phyloP scores from a whole-genome alignment of 164 flowering plant species.

The Aristolochia californica region DNA sequence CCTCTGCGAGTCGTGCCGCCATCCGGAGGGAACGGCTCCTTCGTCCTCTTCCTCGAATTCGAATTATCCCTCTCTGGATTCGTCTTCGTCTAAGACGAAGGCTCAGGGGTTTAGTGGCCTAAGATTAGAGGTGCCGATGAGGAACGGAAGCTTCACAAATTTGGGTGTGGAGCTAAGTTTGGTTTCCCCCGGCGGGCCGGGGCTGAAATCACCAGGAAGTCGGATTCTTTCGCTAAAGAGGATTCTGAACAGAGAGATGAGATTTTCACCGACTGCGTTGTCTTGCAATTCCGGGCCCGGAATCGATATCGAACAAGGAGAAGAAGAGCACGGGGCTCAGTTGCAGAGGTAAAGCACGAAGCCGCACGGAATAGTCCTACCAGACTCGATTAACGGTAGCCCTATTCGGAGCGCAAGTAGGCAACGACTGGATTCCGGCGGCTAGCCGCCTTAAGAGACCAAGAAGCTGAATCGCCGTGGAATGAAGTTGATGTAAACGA shows the following conservation, averaged over 20 bases:
- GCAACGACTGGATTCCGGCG: too few relatives aligned
- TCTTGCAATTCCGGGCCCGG: conserved; percentile 12
- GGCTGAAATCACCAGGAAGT: conserved; percentile 37
- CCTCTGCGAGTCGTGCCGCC: conserved; percentile 11
- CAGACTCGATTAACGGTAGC: too few relatives aligned
- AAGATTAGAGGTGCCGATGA: conserved; percentile 25
- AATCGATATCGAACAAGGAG: conserved; percentile 17
- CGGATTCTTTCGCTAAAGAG: conserved; percentile 47
- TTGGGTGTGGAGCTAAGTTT: conserved; percentile 16
- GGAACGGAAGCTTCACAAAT: conserved; percentile 7
- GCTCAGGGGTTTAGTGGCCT: conserved; percentile 8
- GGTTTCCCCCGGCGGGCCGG: conserved; percentile 28
- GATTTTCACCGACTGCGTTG: conserved; percentile 6
- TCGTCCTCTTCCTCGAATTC: neutral
- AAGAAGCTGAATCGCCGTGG: too few relatives aligned
- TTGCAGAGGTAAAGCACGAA: too few relatives aligned
- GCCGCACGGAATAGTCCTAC: too few relatives aligned
- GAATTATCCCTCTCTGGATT: neutral
- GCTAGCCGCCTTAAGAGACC: too few relatives aligned
- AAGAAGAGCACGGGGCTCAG: neutral
- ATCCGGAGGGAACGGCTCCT: neutral
- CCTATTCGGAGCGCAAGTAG: too few relatives aligned
- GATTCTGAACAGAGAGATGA: conserved; percentile 34
- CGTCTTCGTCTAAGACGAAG: neutral
- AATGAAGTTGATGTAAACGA: too few relatives aligned